Evolutionary conservation across 192 early-diverging fungal species (phyloP), one percentile per base, ranked within the genome.

Genomic region (Podila verticillata): DNA sequence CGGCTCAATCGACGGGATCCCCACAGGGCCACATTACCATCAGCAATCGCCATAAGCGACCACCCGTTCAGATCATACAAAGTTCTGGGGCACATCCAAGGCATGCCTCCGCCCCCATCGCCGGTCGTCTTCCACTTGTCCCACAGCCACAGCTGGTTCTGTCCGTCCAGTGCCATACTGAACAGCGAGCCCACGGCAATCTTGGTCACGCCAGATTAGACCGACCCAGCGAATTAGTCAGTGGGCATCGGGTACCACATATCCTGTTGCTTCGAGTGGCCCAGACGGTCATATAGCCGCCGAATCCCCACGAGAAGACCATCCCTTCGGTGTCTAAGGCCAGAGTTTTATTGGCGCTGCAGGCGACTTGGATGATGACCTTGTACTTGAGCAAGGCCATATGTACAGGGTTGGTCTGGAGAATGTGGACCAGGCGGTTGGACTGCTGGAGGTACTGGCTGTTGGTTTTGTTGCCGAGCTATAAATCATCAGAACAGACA

Each of bases 261-360:
- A 56, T 87, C 86, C 56, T 87, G 83, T 67, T 87, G 86, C 61
- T 87, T 84, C 3, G 82, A 69, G 59, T 87, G 86, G 0, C 92
- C 92, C 22, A 93, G 81, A 66, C 90, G 90, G 31, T 90, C 92
- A 71, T n/a, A n/a, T 83, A 81, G 15, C 92, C 87, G 70, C 88
- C 87, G 62, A 89, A 89, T 10, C 92, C 92, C 88, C 92, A 93
- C 3, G 83, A 85, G 69, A 82, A 90, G n/a, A 93, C 87, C 34
- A 59, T 62, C 0, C 90, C 90, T 6, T 85, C 80, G 1, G 68
- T 68, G 51, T 84, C 74, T 6, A 89, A 57, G 3, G 88, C 89
- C 57, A 93, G 63, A 31, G 89, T 87, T 39, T 93, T 90, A 35
- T 89, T 88, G 63, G 87, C 72, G 15, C 92, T 90, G 61, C 89